Evolutionary conservation across 2,329 filamentous ascomycete genomes (phyloP).

Genomic region (Ceratocystis eucalypticola): DNA sequence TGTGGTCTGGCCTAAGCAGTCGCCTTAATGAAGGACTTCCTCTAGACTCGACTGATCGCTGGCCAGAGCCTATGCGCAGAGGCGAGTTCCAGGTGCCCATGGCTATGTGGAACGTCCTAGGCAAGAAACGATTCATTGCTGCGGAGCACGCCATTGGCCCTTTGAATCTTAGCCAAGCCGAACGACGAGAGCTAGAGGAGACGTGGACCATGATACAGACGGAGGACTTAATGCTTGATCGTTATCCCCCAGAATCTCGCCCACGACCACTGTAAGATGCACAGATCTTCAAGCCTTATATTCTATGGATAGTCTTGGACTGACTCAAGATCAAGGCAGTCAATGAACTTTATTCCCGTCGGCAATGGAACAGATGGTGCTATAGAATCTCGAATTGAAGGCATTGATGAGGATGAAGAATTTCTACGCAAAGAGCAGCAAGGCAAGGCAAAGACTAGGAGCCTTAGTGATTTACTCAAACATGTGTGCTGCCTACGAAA

Average conservation of each 20-base stretch:
- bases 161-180: conserved; percentile 16
- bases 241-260: conserved; percentile 18
- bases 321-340: conserved; percentile 12
- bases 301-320: background rate
- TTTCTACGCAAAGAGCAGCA: conserved; percentile 2
- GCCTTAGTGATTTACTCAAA: conserved; percentile 10
- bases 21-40: conserved; percentile 13
- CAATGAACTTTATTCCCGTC: conserved; percentile 14
- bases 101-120: conserved; percentile 18
- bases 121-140: conserved; percentile 11
- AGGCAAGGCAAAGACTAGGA: background rate
- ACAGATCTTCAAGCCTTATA: background rate
- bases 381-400: conserved; percentile 11
- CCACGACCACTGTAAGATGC: conserved; percentile 17
- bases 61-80: conserved; percentile 17
- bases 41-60: conserved; percentile 15
- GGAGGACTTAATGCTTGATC: conserved; percentile 18
- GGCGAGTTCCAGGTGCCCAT: conserved; percentile 16
- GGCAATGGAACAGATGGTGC: conserved; percentile 3
- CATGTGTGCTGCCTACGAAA: conserved; percentile 17
- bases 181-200: conserved; percentile 18
- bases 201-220: conserved; percentile 19
- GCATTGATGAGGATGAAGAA: conserved; percentile 18
- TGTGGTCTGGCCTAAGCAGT: conserved; percentile 4
- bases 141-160: conserved; percentile 15